Base-by-base conservation (phyloP, 805 yeast genomes). In the Ogataea pignaliae region DNA sequence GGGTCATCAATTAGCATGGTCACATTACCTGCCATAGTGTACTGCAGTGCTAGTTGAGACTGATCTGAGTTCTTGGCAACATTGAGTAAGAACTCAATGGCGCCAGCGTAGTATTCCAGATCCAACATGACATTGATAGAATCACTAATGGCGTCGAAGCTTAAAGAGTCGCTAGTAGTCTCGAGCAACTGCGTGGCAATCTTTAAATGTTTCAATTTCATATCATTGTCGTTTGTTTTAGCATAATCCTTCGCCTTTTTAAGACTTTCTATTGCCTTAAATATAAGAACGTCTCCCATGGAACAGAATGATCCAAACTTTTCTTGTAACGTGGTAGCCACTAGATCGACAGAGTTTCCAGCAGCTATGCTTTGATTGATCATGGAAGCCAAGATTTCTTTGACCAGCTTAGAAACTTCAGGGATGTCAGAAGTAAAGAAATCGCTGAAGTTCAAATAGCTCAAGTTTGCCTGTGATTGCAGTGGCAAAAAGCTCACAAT, bases 241-340 rank as follows among this genome's bases (percentile, higher is more conserved):
- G 87, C 88, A 47, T 81, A 78, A 45, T 81, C 85, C 56, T 83
- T 85, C 1, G 98, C 97, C 55, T 84, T 81, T 45, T 91, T 85
- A 55, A 93, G 71, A 61, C 85, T 89, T 62, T 93, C 99, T 54
- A 89, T 81, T 0, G 97, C 98, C 64, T 91, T 85, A 72, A 90
- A 93, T 12, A 93, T 87, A 47, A 89, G 75, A 26, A 93, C 97
- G 64, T 93, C 99, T 52, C 85, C 88, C 13, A 95, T 80, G 0
- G 97, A 88, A 59, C 98, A 93, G 65, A 89, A 93, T 0, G 96
- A 81, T 1, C 96, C 95, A 70, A 99, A 93, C 47, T 91, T 82
- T 43, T 88, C 95, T 64, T 93, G 96, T 41, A 93, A 69, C 1
- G 90, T 81, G 31, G 83, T 81, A 1, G 97, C 95, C 41, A 91